These are phyloP conservation scores for Arthrobotrys sphaeroides DNA, from an alignment of 2,329 filamentous ascomycete species.

Conservation along the genomic window DNA sequence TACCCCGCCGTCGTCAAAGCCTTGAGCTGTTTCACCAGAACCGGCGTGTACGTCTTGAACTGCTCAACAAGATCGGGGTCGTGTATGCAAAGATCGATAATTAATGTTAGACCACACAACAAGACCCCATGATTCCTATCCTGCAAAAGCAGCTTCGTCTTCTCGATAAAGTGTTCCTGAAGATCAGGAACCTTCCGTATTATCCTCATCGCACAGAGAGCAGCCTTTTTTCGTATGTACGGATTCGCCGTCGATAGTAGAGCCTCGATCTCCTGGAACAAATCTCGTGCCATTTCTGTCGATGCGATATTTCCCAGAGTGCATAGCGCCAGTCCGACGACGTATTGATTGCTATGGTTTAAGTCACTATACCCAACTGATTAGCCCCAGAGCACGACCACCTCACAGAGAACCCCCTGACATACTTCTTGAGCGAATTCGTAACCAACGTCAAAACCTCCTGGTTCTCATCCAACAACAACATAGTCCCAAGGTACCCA, in stretches of 20 bases:
- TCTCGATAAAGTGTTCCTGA: slow-evolving; percentile 96
- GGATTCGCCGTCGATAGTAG: slow-evolving; percentile 92
- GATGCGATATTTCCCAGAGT: slow-evolving; percentile 98
- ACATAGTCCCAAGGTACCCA: slow-evolving; percentile 94
- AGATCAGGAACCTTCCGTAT: slow-evolving; percentile 97
- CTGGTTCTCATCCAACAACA: slow-evolving; percentile 96
- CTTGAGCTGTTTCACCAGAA: slow-evolving; percentile 89
- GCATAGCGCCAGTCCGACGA: slow-evolving; percentile 93
- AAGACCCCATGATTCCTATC: slow-evolving; percentile 93
- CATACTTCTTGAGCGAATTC: slow-evolving; percentile 95
- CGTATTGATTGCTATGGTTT: slow-evolving; percentile 97
- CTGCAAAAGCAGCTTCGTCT: slow-evolving; percentile 84
- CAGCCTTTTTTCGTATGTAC: slow-evolving; percentile 97
- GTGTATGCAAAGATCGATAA: slow-evolving; percentile 90
- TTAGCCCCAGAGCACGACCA: not conserved
- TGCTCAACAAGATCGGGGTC: slow-evolving; percentile 92
- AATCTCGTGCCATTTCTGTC: slow-evolving; percentile 95
- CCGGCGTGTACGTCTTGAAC: slow-evolving; percentile 85
- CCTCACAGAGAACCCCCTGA: slow-evolving; percentile 23
- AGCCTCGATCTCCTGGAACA: slow-evolving; percentile 94
- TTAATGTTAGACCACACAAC: slow-evolving; percentile 88
- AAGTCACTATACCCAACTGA: slow-evolving; percentile 73
- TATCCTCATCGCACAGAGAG: slow-evolving; percentile 98
- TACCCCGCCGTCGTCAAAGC: slow-evolving; percentile 93
- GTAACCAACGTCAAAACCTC: slow-evolving; percentile 97